Evolutionary conservation across 768 basidiomycete genomes (phyloP), one percentile per base, ranked within the genome.

Genomic region (Cystobasidium ongulense): DNA sequence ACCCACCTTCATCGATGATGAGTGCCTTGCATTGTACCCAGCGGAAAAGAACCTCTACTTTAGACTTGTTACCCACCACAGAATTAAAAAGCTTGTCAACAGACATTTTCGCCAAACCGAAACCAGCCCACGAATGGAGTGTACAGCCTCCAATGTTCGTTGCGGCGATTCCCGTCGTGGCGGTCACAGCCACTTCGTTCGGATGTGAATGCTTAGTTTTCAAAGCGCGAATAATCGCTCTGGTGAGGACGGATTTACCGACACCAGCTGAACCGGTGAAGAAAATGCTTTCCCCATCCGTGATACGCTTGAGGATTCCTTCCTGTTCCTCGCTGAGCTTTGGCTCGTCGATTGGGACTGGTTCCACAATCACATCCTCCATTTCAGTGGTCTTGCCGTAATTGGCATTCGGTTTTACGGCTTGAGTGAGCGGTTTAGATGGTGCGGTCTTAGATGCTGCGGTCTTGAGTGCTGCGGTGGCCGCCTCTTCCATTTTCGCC

Each of bases 61-160:
- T 81, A 0, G 91, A 87, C 81, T 95, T 96, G 82, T 86, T 90
- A 80, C 93, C 86, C 76, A 82, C 85, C 54, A 97, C 81, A 79
- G 87, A 93, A 0, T 77, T 81, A 2, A 86, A 84, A 3, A 96
- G 84, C 0, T 86, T 82, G 0, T 89, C 85, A 0, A 86, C 85
- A 11, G 80, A 80, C 43, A 90, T 92, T 1, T 85, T 81, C 1
- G 91, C 95, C 0, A 96, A 82, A 0, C 95, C 95, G 74, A 95
- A 90, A 0, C 95, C 94, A n/a, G 90, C 87, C 79, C 96, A 99
- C 0, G 91, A 94, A 80, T 99, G 95, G 39, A 98, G 86, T 0
- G 95, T 98, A 27, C 90, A 86, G 46, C 96, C 95, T 11, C 95
- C 95, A 63, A 99, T 93, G 77, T 99, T 97, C 81, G 93, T 96